Percentiles rank a stretch among this genome's conserved stretches.
Conservation (phyloP, 2,329 filamentous ascomycete species). For the Didymella sp. region DNA sequence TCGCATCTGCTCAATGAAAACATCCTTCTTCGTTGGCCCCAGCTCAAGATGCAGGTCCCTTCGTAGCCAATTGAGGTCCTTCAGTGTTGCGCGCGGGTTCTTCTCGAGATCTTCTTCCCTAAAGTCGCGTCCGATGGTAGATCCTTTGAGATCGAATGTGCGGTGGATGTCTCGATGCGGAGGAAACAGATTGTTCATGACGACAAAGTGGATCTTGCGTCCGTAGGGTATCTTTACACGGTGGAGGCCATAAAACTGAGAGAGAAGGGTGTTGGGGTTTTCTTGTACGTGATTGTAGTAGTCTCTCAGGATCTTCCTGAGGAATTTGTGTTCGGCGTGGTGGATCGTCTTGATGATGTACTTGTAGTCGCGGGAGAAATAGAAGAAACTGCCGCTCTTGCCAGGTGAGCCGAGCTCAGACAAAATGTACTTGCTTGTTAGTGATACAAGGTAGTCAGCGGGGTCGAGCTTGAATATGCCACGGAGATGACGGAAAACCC, state of each 20-base stretch:
- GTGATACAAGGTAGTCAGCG: conserved; percentile 95
- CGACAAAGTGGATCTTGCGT: conserved; percentile 98
- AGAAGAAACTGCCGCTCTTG: conserved; percentile 99
- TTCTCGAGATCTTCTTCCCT: conserved; percentile 84
- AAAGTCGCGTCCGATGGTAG: conserved; percentile 91
- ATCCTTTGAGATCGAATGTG: conserved; percentile 96
- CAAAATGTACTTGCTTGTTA: conserved; percentile 98
- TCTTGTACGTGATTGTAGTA: conserved; percentile 92
- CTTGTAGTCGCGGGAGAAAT: conserved; percentile 99
- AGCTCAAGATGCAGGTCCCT: conserved; percentile 85
- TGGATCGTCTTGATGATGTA: conserved; percentile 99
- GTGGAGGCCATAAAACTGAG: conserved; percentile 96
- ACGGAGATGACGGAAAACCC: conserved; percentile 95
- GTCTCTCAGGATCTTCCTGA: conserved; percentile 82
- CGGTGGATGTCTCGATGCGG: conserved; percentile 96
- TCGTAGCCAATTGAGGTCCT: conserved; percentile 95
- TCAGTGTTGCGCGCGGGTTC: conserved; percentile 91
- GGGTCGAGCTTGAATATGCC: conserved; percentile 89
- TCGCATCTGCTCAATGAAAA: conserved; percentile 89
- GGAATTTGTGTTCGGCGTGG: conserved; percentile 88
- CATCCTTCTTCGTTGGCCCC: conserved; percentile 83
- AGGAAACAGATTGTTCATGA: conserved; percentile 99
- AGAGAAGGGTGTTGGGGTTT: conserved; percentile 95
- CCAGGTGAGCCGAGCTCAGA: conserved; percentile 96
- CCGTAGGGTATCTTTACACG: conserved; percentile 98